phyloP scores from a whole-genome alignment of 495 filamentous ascomycete genomes.

The Jackrogersella multiformis region DNA sequence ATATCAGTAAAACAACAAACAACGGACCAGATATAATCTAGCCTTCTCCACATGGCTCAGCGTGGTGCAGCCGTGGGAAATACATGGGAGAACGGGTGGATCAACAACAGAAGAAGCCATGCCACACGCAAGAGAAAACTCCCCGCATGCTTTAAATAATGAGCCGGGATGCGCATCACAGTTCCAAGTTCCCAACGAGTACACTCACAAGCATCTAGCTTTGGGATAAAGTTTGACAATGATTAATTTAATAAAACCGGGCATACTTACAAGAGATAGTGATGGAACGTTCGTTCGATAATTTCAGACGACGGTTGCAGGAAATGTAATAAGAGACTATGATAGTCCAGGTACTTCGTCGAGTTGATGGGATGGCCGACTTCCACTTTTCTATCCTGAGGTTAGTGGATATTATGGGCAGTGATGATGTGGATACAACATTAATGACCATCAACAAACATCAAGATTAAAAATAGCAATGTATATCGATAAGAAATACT shows the following conservation, averaged over 20 bases:
- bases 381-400: slow-evolving; percentile 33
- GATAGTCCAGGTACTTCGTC: slow-evolving; percentile 1
- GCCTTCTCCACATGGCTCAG: slow-evolving; percentile 25
- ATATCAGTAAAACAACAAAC: slow-evolving; percentile 33
- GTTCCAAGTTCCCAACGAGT: too few relatives aligned
- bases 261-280: too few relatives aligned
- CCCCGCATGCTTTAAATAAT: slow-evolving; percentile 34
- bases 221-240: slow-evolving; percentile 13
- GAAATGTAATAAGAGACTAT: not conserved
- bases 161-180: slow-evolving; percentile 28
- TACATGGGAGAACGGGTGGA: slow-evolving; percentile 18
- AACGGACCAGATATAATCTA: slow-evolving; percentile 10
- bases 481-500: slow-evolving; percentile 26
- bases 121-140: slow-evolving; percentile 21
- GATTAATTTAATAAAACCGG: slow-evolving; percentile 14
- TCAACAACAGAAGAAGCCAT: slow-evolving; percentile 20
- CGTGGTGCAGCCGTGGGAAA: slow-evolving; percentile 29
- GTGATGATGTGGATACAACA: slow-evolving; percentile 34
- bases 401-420: slow-evolving; percentile 22
- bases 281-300: not conserved
- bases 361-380: slow-evolving; percentile 15
- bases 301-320: not conserved
- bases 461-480: slow-evolving; percentile 37
- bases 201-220: slow-evolving; percentile 5
- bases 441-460: slow-evolving; percentile 36